These are phyloP conservation scores for Colletotrichum liaoningense DNA, from an alignment of 2,329 filamentous ascomycete species.

Conservation along the genomic window DNA sequence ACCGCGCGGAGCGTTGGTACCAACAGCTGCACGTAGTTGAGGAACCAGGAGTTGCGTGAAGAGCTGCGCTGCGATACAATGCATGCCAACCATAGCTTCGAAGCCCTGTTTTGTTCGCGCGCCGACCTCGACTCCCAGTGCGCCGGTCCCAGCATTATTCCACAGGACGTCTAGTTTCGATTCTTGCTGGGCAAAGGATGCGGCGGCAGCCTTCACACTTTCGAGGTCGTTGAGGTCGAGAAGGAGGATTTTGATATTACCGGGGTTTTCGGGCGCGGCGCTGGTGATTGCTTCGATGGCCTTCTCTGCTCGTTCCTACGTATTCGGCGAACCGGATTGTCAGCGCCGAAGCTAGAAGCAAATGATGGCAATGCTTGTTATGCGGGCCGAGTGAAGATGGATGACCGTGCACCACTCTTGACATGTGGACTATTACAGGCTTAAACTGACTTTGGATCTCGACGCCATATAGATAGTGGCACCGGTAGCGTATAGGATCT, in stretches of 20 bases:
- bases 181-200: constrained; percentile 50
- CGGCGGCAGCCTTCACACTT: constrained; percentile 50
- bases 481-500: constrained; percentile 62
- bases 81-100: constrained; percentile 47
- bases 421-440: neutral
- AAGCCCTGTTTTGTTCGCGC: constrained; percentile 44
- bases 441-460: constrained; percentile 46
- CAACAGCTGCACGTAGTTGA: constrained; percentile 45
- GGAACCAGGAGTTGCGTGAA: constrained; percentile 49
- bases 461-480: constrained; percentile 66
- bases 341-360: neutral
- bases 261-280: constrained; percentile 21
- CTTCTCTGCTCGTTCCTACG: constrained; percentile 42
- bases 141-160: constrained; percentile 51
- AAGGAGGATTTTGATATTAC: constrained; percentile 45
- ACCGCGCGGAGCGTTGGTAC: constrained; percentile 28
- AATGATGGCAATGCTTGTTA: too few relatives aligned
- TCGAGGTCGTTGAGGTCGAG: constrained; percentile 55
- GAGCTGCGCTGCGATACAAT: constrained; percentile 48
- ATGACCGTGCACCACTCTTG: too few relatives aligned
- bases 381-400: too few relatives aligned
- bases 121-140: constrained; percentile 33
- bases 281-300: constrained; percentile 46
- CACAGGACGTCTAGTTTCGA: constrained; percentile 54
- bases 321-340: neutral